A percentile compares a stretch with the other conserved stretches of the same genome.
phyloP scores from a whole-genome alignment of 2,329 filamentous ascomycete genomes.

The Mycosphaerella sp. region DNA sequence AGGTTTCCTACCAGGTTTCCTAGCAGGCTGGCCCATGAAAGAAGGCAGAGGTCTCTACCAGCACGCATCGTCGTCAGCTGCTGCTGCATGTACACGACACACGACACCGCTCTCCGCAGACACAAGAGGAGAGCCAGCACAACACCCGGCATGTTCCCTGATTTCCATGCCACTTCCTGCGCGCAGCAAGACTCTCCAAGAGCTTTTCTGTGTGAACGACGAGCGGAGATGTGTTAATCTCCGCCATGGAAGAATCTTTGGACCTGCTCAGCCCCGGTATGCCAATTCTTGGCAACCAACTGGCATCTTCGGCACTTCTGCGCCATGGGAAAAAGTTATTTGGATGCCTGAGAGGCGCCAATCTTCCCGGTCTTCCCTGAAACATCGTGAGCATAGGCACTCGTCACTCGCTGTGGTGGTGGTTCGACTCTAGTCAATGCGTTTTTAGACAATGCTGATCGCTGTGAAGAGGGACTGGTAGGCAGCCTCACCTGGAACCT shows the following conservation, averaged over 20 bases:
- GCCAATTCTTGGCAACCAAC: neutral
- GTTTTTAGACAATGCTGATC: neutral
- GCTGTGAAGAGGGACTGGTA: neutral
- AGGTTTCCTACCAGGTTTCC: too few relatives aligned
- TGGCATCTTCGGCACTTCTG: neutral
- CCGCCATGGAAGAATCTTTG: neutral
- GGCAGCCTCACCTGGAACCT: constrained; percentile 3
- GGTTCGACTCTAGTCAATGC: neutral
- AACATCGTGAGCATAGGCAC: constrained; percentile 2
- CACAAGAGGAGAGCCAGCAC: neutral
- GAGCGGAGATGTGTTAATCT: neutral
- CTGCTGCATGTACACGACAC: too few relatives aligned
- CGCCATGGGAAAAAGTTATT: neutral
- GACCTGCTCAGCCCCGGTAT: neutral
- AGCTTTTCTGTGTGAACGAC: neutral
- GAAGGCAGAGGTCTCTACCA: too few relatives aligned
- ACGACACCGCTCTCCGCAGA: too few relatives aligned
- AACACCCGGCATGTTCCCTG: neutral
- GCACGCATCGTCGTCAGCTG: too few relatives aligned
- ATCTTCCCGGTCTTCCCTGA: neutral
- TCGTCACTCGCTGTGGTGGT: constrained; percentile 1
- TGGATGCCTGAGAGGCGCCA: neutral
- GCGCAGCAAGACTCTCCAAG: neutral
- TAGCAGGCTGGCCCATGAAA: too few relatives aligned
- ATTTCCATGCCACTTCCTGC: neutral